Base-by-base conservation (phyloP, 2,329 filamentous ascomycete species). In the Nigrograna mackinnonii region DNA sequence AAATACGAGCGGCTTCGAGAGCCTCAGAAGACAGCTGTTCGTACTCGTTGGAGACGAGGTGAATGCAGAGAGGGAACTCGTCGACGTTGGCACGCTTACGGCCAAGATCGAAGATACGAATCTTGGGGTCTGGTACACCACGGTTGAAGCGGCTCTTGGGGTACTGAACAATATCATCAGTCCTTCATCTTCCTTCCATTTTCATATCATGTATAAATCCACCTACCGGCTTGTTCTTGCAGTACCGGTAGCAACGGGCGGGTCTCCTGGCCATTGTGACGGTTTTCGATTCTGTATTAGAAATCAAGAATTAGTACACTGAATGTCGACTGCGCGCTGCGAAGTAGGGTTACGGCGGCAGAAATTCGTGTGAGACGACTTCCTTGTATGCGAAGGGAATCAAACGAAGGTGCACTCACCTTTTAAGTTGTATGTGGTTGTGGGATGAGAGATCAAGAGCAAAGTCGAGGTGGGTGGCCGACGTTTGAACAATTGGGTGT, bases 61-160 rank as follows among this genome's bases (percentile, higher is more conserved):
- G 94, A 71, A 97, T 87, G 84, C 94, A 69, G 71, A 92, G 89
- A 73, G 94, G 94, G 87, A 99, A 99, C 78, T 99, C 94, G 78
- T 99, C 94, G 78, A 97, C 94, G 77, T 86, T 91, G 69, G 94
- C 94, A 77, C 89, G 88, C 91, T 99, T 99, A 79, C 91, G 89
- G 78, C 91, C 91, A 66, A 96, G 87, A 82, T 96, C 91, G 83
- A 96, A 99, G 84, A 99, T 99, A 73, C 91, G 88, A 74, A 96
- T 84, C 78, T 85, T 85, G 58, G 82, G 79, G 73, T 85, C 82
- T 64, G 80, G 80, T 64, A 96, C 91, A 97, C 94, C 94, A 84
- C 94, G 91, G 89, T 99, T 99, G 89, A 97, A 99, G 71, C 94
- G 90, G 69, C 91, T 96, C 88, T 99, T 99, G 68, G 94, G 94